A percentile compares a stretch with the other conserved stretches of the same genome.
These are phyloP conservation scores for Rhizopogon rudus DNA, from an alignment of 768 basidiomycete species.

Conservation along the genomic window DNA sequence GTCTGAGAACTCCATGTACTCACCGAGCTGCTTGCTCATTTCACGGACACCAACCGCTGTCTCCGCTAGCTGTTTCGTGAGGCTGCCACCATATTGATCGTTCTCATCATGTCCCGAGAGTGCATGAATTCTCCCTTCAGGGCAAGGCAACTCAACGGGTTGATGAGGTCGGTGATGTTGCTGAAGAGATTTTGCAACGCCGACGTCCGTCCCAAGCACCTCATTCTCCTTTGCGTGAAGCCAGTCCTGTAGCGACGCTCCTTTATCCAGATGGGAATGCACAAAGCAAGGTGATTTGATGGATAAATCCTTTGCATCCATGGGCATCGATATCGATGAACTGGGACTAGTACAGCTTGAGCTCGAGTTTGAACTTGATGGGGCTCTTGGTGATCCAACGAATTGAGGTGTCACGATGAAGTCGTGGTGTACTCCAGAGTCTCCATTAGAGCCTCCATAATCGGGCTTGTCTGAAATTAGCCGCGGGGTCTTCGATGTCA, in stretches of 20 bases:
- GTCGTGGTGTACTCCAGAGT: conserved; percentile 10
- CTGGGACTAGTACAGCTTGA: conserved; percentile 10
- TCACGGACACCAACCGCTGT: conserved; percentile 96
- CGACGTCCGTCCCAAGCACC: conserved; percentile 32
- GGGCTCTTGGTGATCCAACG: conserved; percentile 6
- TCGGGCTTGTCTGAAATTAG: conserved; percentile 1
- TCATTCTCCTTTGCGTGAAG: conserved; percentile 36
- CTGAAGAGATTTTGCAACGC: conserved; percentile 48
- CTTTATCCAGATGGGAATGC: conserved; percentile 86
- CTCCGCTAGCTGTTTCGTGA: conserved; percentile 92
- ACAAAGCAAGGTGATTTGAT: conserved; percentile 82
- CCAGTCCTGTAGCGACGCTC: conserved; percentile 75
- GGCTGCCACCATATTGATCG: conserved; percentile 66
- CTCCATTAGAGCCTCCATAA: too few species aligned
- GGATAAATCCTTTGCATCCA: conserved; percentile 19
- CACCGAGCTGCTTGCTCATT: conserved; percentile 98
- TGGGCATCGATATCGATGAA: conserved; percentile 20
- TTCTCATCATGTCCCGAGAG: conserved; percentile 41
- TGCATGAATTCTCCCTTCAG: conserved; percentile 13
- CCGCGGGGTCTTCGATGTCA: conserved; percentile 14
- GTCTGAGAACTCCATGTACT: conserved; percentile 18
- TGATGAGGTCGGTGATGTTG: conserved; percentile 8
- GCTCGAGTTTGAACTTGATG: conserved; percentile 23
- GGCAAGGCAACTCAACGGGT: conserved; percentile 12
- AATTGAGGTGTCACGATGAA: conserved; percentile 11